phyloP scores from a whole-genome alignment of 129 eudicot species.

The Ambrosia artemisiifolia region DNA sequence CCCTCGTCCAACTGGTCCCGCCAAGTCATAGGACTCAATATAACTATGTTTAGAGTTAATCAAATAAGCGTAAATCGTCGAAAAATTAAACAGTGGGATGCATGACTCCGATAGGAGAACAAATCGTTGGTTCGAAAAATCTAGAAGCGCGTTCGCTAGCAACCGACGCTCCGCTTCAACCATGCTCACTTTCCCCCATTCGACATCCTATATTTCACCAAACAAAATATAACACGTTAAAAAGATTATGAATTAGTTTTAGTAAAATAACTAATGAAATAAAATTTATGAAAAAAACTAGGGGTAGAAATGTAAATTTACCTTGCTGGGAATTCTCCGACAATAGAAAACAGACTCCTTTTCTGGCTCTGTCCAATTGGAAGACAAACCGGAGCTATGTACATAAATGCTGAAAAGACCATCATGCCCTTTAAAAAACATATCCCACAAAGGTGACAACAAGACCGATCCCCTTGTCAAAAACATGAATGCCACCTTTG shows the following conservation, averaged over 20 bases:
- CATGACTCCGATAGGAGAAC: slow-evolving; percentile 55
- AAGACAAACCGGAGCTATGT: slow-evolving; percentile 52
- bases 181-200: slow-evolving; percentile 63
- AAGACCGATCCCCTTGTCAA: slow-evolving; percentile 54
- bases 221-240: background rate
- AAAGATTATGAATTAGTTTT: background rate
- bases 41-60: slow-evolving; percentile 36
- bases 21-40: slow-evolving; percentile 43
- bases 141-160: slow-evolving; percentile 50
- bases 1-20: slow-evolving; percentile 44
- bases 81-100: slow-evolving; percentile 48
- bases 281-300: background rate
- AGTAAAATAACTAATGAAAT: too few relatives aligned
- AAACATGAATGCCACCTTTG: slow-evolving; percentile 78
- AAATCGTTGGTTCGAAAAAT: slow-evolving; percentile 44
- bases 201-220: slow-evolving; percentile 28
- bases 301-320: slow-evolving; percentile 31
- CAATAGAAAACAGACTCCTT: slow-evolving; percentile 48
- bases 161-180: slow-evolving; percentile 57
- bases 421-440: slow-evolving; percentile 63
- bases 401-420: slow-evolving; percentile 66
- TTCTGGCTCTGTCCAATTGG: slow-evolving; percentile 37
- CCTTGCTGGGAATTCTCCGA: slow-evolving; percentile 75
- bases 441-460: slow-evolving; percentile 72
- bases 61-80: slow-evolving; percentile 42